Conservation (phyloP, 2,329 filamentous ascomycete genomes). For the Penicillium nordicum region DNA sequence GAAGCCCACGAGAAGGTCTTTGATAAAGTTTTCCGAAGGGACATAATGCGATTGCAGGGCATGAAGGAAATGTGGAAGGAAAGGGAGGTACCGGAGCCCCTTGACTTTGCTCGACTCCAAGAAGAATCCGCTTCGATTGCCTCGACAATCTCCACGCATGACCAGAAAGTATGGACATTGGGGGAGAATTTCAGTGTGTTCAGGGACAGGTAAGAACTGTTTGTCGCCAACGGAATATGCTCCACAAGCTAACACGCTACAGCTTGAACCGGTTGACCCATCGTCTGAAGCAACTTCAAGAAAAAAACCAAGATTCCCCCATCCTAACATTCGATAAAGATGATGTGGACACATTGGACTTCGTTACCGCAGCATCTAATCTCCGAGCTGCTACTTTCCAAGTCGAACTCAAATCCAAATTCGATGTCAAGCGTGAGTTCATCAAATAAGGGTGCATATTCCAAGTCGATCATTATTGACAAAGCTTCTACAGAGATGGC, state of each 20-base stretch:
- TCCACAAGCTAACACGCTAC: conserved; percentile 10
- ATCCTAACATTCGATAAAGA: conserved; percentile 93
- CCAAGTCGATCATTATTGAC: background rate
- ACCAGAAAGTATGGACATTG: conserved; percentile 75
- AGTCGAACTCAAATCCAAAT: conserved; percentile 83
- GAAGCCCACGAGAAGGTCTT: conserved; percentile 79
- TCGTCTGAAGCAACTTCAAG: conserved; percentile 65
- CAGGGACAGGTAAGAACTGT: conserved; percentile 60
- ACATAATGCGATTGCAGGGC: conserved; percentile 74
- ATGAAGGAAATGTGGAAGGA: conserved; percentile 98
- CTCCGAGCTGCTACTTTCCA: conserved; percentile 84
- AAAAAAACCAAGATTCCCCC: conserved; percentile 47
- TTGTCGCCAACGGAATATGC: background rate
- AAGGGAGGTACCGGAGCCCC: conserved; percentile 67
- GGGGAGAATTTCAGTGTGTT: conserved; percentile 84
- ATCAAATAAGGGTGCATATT: background rate
- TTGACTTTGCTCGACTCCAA: conserved; percentile 65
- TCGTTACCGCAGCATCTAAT: conserved; percentile 87
- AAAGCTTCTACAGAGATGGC: conserved; percentile 69
- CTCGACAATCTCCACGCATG: conserved; percentile 57
- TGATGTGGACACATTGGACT: conserved; percentile 89
- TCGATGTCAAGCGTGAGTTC: conserved; percentile 75
- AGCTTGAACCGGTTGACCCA: conserved; percentile 71
- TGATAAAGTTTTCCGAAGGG: conserved; percentile 84
- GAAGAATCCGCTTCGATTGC: conserved; percentile 52